Conservation (phyloP, 352 stramenopile genomes). For the Pythium myriotylum region DNA sequence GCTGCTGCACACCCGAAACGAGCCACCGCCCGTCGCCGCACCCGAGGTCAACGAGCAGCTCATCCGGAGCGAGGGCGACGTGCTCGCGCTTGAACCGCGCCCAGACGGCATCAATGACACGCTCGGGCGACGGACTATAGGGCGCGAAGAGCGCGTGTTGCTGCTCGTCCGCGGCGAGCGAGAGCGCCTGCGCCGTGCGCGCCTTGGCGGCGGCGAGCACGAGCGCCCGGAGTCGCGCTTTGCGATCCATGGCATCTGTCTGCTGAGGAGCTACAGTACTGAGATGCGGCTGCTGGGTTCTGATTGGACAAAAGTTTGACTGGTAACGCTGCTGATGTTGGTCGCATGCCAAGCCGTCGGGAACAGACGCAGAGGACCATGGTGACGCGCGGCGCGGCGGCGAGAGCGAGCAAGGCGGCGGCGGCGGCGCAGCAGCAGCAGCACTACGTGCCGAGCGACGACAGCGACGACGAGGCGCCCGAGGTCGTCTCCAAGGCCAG, state of each 20-base stretch:
- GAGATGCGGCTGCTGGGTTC: not conserved
- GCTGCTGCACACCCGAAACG: conserved; percentile 61
- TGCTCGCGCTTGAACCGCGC: conserved; percentile 33
- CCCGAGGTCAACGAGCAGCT: conserved; percentile 81
- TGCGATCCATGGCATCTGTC: conserved; percentile 1
- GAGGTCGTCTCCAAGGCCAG: conserved; percentile 79
- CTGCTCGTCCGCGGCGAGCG: conserved; percentile 23
- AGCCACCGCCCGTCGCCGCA: conserved; percentile 84
- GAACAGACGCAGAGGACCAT: conserved; percentile 5
- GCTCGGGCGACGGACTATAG: conserved; percentile 68
- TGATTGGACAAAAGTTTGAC: conserved; percentile 36
- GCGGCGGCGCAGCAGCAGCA: conserved; percentile 13
- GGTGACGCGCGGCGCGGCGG: conserved; percentile 32
- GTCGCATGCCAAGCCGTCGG: not conserved
- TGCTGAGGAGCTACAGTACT: not conserved
- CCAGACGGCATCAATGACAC: conserved; percentile 71
- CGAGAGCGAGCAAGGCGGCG: conserved; percentile 20
- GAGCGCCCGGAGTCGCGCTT: conserved; percentile 54
- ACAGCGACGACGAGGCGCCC: conserved; percentile 76
- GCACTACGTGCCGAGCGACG: conserved; percentile 27
- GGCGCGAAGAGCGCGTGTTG: conserved; percentile 59
- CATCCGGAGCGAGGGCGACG: conserved; percentile 28
- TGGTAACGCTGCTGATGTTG: conserved; percentile 19
- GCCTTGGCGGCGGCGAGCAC: conserved; percentile 68
- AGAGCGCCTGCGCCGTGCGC: conserved; percentile 48